These are phyloP conservation scores for Ophiostoma tasmaniense DNA, from an alignment of 2,329 filamentous ascomycete species.

Conservation along the genomic window DNA sequence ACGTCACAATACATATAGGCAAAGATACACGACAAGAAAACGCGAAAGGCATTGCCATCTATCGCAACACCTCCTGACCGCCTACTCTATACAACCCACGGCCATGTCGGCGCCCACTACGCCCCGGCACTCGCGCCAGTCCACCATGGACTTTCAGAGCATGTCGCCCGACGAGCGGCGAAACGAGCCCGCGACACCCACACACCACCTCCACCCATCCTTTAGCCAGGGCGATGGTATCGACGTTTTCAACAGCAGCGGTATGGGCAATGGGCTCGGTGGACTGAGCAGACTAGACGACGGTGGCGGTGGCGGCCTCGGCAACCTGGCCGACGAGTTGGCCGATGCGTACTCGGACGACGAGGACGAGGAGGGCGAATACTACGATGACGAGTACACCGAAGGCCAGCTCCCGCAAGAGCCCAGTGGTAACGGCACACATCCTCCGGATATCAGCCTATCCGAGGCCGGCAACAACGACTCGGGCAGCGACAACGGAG, in stretches of 20 bases:
- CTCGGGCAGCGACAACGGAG: conserved; percentile 16
- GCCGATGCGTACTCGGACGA: conserved; percentile 63
- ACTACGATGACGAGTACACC: conserved; percentile 36
- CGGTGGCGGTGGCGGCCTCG: conserved; percentile 49
- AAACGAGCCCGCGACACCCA: conserved; percentile 41
- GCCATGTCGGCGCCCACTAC: conserved; percentile 39
- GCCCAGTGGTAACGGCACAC: background rate
- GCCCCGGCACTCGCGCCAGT: conserved; percentile 50
- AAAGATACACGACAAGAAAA: background rate
- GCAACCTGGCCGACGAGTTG: conserved; percentile 73
- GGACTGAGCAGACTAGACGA: conserved; percentile 26
- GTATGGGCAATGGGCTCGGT: conserved; percentile 7
- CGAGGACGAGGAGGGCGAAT: conserved; percentile 47
- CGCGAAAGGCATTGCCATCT: background rate
- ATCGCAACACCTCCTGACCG: background rate
- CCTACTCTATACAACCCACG: background rate
- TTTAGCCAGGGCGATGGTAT: conserved; percentile 35
- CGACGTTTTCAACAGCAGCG: conserved; percentile 29
- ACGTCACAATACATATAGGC: background rate
- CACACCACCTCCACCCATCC: conserved; percentile 34
- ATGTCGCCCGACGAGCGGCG: conserved; percentile 38
- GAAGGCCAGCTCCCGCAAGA: conserved; percentile 4
- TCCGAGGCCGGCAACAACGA: conserved; percentile 22
- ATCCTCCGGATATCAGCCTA: conserved; percentile 32
- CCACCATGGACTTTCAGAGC: conserved; percentile 43